Conservation (phyloP, 2,329 filamentous ascomycete genomes). For the Botryosphaeria dothidea region DNA sequence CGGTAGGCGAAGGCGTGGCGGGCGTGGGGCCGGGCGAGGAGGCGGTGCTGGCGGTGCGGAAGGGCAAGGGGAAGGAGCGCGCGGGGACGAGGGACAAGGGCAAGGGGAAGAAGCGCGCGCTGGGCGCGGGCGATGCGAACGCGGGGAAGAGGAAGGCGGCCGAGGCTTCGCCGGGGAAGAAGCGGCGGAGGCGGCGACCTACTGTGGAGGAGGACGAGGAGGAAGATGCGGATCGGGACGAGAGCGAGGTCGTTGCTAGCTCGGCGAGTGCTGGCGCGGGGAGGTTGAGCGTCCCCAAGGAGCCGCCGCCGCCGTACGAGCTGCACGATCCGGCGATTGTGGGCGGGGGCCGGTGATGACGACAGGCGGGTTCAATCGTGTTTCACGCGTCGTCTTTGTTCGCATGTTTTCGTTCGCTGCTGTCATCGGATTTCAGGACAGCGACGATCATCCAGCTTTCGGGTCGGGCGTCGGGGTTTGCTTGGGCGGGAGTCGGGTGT, state of each 20-base stretch:
- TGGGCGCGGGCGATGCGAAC: not conserved
- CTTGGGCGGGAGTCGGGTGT: not conserved
- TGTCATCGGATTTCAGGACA: not conserved
- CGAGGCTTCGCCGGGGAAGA: slow-evolving; percentile 23
- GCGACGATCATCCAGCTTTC: not conserved
- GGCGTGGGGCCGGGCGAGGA: no score
- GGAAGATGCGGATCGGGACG: not conserved
- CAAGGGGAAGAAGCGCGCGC: not conserved
- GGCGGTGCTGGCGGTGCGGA: not conserved
- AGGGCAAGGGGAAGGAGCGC: not conserved
- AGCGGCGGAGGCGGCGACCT: not conserved
- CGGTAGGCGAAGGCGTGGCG: not conserved
- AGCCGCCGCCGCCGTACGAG: slow-evolving; percentile 22
- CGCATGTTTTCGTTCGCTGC: no score
- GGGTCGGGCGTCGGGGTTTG: not conserved
- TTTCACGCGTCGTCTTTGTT: no score
- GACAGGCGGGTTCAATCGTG: no score
- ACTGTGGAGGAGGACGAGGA: not conserved
- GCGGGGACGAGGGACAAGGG: not conserved
- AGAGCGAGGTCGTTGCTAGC: not conserved
- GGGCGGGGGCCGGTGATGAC: not conserved
- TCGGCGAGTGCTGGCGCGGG: not conserved
- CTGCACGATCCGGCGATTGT: slow-evolving; percentile 19
- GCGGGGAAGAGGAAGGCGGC: not conserved
- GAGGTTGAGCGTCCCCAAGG: slow-evolving; percentile 21